Base-by-base conservation (phyloP, 2,329 filamentous ascomycete species). In the Blastomyces silverae region DNA sequence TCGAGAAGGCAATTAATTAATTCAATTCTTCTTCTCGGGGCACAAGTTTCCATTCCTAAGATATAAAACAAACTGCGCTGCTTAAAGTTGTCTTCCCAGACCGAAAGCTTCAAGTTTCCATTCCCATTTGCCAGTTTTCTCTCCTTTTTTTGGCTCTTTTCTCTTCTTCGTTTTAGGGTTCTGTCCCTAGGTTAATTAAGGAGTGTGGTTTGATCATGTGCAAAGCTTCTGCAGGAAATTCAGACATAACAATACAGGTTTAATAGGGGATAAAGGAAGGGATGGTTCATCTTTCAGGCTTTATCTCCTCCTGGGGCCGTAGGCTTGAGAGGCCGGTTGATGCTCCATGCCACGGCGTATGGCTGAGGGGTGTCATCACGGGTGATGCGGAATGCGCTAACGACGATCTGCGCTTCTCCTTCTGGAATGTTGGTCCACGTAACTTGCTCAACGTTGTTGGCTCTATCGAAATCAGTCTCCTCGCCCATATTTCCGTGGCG, bases 371-470 rank as follows among this genome's bases (percentile, higher is more conserved):
- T 25, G 8, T 55, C 46, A 31, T 61, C 57, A 11, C 64, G 63
- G 39, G 58, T 56, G 58, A 68, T 64, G 42, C 60, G 65, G 53
- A 57, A 59, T 7, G 65, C 65, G 3, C 57, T 58, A 3, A 68
- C 59, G 3, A 39, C 17, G 34, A 68, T 64, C 37, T 59, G 60
- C 2, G 48, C 60, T 0, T 64, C 53, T 20, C 66, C 66, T 5
- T 53, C 61, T 1, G 65, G 68, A 31, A 66, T 62, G 22, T 66
- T 64, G 13, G 48, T 37, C 70, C 69, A 70, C 7, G 66, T 53
- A 37, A 71, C 64, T 64, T 70, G 69, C 63, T 71, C 68, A 50
- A 71, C 68, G 34, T 71, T 71, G 64, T 71, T 71, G 4, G 34
- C 39, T 31, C 67, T 62, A 46, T 69, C 68, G 46, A 66, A 69